These are phyloP conservation scores for Penicillium frequentans DNA, from an alignment of 2,329 filamentous ascomycete genomes.

Conservation along the genomic window DNA sequence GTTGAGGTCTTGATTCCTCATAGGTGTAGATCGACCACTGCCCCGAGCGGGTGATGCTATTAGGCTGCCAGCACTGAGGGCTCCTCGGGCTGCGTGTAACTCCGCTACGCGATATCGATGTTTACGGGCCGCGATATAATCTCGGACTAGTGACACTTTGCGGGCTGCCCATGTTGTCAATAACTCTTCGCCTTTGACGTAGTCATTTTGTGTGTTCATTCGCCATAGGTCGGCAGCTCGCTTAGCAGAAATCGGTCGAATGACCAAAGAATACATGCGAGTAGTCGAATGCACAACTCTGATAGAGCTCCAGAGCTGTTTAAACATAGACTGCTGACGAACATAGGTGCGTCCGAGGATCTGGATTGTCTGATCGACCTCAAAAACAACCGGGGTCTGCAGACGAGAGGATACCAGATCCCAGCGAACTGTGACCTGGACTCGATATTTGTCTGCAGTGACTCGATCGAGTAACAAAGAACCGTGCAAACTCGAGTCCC, in stretches of 20 bases:
- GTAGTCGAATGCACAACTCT: constrained; percentile 85
- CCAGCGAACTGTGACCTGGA: constrained; percentile 86
- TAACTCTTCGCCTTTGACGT: constrained; percentile 92
- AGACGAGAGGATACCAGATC: constrained; percentile 80
- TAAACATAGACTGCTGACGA: constrained; percentile 82
- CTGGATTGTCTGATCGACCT: constrained; percentile 76
- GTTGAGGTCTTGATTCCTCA: constrained; percentile 34
- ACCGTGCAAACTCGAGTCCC: constrained; percentile 92
- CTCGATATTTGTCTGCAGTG: constrained; percentile 87
- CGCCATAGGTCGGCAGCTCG: constrained; percentile 91
- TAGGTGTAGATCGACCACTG: constrained; percentile 37
- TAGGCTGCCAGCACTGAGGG: constrained; percentile 42
- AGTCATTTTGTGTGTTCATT: constrained; percentile 91
- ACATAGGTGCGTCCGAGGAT: constrained; percentile 82
- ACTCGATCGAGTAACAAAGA: constrained; percentile 92
- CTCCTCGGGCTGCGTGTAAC: constrained; percentile 64
- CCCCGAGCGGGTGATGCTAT: constrained; percentile 33
- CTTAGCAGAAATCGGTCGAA: constrained; percentile 88
- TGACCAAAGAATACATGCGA: constrained; percentile 79
- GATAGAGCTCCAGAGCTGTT: constrained; percentile 79
- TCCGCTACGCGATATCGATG: constrained; percentile 74
- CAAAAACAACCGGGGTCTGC: constrained; percentile 85
- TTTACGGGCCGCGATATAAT: constrained; percentile 75
- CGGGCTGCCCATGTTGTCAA: constrained; percentile 83
- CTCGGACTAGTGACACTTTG: constrained; percentile 85